Conservation (phyloP, 768 basidiomycete species). For the Auriscalpium vulgare region DNA sequence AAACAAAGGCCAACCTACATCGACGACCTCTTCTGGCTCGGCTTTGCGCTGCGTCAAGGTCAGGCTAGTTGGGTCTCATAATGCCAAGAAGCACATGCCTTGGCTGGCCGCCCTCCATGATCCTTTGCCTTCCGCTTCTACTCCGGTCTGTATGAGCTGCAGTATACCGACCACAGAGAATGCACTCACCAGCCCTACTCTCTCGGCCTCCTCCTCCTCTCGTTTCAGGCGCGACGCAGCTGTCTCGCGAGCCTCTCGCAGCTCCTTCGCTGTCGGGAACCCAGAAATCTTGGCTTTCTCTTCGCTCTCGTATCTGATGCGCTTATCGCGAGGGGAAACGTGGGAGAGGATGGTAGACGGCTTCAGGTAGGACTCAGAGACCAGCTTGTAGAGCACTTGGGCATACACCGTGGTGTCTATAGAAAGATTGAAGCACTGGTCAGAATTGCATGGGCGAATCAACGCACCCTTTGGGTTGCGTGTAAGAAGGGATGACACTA, state of each 20-base stretch:
- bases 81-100: constrained; percentile 32
- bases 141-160: constrained; percentile 6
- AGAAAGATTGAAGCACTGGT: constrained; percentile 13
- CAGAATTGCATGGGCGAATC: neutral
- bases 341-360: constrained; percentile 75
- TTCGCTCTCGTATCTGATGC: constrained; percentile 73
- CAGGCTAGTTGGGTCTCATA: neutral
- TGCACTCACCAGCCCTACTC: constrained; percentile 57
- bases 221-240: constrained; percentile 55
- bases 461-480: constrained; percentile 52
- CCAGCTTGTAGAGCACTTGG: constrained; percentile 60
- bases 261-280: constrained; percentile 75
- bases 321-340: constrained; percentile 71
- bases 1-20: constrained; percentile 35
- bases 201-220: constrained; percentile 70
- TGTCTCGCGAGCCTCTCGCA: constrained; percentile 61
- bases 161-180: neutral
- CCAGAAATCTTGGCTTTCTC: constrained; percentile 67
- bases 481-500: constrained; percentile 44
- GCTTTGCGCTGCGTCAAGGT: constrained; percentile 30
- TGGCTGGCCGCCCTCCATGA: constrained; percentile 40
- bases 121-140: constrained; percentile 63
- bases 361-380: constrained; percentile 68
- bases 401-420: constrained; percentile 38
- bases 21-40: constrained; percentile 50